A percentile compares a stretch with the other conserved stretches of the same genome.
These are phyloP conservation scores for Comarum palustre DNA, from an alignment of 306 rosid species.

Conservation along the genomic window DNA sequence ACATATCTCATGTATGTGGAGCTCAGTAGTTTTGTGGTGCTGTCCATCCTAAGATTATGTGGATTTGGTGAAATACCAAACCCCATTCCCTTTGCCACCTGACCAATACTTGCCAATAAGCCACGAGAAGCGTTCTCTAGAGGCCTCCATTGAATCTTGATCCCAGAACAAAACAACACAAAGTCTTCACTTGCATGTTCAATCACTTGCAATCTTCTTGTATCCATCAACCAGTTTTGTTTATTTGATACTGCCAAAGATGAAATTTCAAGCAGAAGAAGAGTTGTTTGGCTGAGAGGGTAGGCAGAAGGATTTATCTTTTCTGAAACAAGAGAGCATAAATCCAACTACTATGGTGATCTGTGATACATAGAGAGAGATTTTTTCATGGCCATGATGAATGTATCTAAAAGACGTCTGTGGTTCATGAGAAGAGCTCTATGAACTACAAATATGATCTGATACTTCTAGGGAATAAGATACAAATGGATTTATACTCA, in stretches of 20 bases:
- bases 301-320: constrained; percentile 7
- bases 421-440: neutral
- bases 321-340: constrained; percentile 6
- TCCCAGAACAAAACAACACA: constrained; percentile 38
- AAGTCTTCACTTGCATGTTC: constrained; percentile 26
- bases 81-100: constrained; percentile 29
- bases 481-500: neutral
- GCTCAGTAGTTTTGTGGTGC: constrained; percentile 16
- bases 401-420: neutral
- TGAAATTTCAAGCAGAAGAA: constrained; percentile 7
- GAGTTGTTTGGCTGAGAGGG: constrained; percentile 10
- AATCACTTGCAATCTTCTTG: constrained; percentile 26
- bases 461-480: no score
- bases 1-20: constrained; percentile 28
- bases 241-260: constrained; percentile 1
- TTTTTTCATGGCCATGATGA: neutral
- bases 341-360: neutral
- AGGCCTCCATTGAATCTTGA: constrained; percentile 31
- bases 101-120: constrained; percentile 41
- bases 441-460: neutral
- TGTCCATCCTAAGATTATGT: constrained; percentile 10
- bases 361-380: neutral
- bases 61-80: constrained; percentile 29
- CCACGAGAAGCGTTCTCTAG: constrained; percentile 20
- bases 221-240: constrained; percentile 31